Evolutionary conservation across 163 green algal species (phyloP).

Genomic region (Scenedesmus sp.): DNA sequence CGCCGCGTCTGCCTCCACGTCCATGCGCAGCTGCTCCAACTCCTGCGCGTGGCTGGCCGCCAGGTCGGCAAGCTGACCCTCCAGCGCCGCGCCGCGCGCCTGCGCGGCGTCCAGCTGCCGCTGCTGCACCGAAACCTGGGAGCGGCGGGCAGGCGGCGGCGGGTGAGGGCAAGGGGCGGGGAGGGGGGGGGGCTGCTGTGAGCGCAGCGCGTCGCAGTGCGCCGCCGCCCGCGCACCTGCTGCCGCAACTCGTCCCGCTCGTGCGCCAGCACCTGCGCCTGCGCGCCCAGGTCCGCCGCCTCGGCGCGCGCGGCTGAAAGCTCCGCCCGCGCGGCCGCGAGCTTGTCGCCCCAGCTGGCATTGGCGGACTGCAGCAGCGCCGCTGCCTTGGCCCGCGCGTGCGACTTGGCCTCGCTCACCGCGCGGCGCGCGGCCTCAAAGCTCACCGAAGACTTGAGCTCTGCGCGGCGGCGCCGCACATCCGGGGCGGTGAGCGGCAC

Average conservation of each 20-base stretch:
- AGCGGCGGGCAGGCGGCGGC: too few species aligned
- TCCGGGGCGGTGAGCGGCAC: too few species aligned
- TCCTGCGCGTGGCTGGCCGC: constrained; percentile 26
- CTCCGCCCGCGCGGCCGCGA: not conserved
- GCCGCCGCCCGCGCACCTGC: not conserved
- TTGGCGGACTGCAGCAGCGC: constrained; percentile 10
- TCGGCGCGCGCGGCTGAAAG: too few species aligned
- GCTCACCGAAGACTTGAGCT: constrained; percentile 37
- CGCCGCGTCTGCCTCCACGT: constrained; percentile 36
- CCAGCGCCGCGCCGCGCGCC: not conserved
- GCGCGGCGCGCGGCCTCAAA: constrained; percentile 32
- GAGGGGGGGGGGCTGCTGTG: not conserved
- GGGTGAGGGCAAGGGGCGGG: not conserved
- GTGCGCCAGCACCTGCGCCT: not conserved
- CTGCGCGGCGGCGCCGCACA: constrained; percentile 2
- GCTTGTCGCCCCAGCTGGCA: constrained; percentile 18
- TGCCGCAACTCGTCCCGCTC: constrained; percentile 19
- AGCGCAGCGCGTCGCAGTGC: not conserved
- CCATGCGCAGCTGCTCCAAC: constrained; percentile 35
- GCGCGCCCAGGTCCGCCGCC: too few species aligned
- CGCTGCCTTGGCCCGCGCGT: constrained; percentile 37
- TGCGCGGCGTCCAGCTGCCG: constrained; percentile 12
- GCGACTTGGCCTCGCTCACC: constrained; percentile 31
- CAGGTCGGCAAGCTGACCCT: constrained; percentile 1
- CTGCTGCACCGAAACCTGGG: too few species aligned